Base-by-base conservation (phyloP, 306 rosid species). In the Citrullus mucosospermus region DNA sequence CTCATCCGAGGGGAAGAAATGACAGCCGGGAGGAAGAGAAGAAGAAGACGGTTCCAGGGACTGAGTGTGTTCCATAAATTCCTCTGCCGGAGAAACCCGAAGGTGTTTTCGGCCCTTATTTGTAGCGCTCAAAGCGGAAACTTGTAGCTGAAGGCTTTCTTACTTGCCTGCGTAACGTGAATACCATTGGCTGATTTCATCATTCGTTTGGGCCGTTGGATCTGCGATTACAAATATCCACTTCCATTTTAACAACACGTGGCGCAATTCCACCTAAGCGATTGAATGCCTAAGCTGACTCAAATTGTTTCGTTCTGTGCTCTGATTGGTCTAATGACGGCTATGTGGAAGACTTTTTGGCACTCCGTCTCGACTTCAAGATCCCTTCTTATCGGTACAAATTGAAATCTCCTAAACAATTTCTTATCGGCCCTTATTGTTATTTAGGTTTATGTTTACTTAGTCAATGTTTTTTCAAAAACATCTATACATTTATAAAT, bases 1-100 rank as follows among this genome's bases (percentile, higher is more conserved):
- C 80, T 85, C 90, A 15, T 89, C 86, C 14, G 96, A 90, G 3
- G 97, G 97, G 83, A 60, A 39, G 74, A 92, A 90, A 67, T 83
- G 80, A 76, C 80, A 82, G 36, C 97, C 96, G 8, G 93, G 93
- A 1, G 89, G 86, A 22, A 86, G 90, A 8, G 57, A 53, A 53
- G 81, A 75, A 75, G 70, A 9, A 61, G 84, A 78, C 38, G 59
- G 73, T 6, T n/a, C 6, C 39, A 58, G 20, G 39, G 16, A 34
- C 1, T 32, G 77, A 82, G 81, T 71, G 22, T 81, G 84, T 39
- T 83, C 91, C 92, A 87, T 84, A 75, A 76, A 41, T 36, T 59
- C 41, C 54, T 70, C 10, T 43, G 38, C 10, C 12, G 2, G 32
- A 69, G 56, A 15, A 22, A 60, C 2, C 4, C 1, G 78, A 32